Conservation (phyloP, 2,329 filamentous ascomycete genomes). For the Penicillium thymicola region DNA sequence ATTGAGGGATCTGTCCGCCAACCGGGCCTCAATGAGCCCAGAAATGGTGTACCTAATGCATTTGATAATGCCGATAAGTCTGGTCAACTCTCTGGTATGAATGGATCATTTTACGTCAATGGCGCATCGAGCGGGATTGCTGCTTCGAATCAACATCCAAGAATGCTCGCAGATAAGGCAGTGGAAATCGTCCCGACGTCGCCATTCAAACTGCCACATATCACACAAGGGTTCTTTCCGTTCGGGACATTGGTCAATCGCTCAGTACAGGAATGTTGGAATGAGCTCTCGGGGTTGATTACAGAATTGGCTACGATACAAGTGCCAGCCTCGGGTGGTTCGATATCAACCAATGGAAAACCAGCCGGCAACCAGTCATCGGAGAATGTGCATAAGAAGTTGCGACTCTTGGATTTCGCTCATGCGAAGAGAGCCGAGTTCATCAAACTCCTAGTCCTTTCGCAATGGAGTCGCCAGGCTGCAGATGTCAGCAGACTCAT, state of each 20-base stretch:
- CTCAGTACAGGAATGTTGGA: constrained; percentile 78
- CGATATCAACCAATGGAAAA: constrained; percentile 26
- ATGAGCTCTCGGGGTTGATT: constrained; percentile 69
- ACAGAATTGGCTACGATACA: constrained; percentile 67
- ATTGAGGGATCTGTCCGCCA: constrained; percentile 27
- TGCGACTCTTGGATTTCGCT: constrained; percentile 69
- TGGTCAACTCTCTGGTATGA: constrained; percentile 18
- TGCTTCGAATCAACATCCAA: constrained; percentile 11
- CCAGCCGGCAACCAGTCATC: constrained; percentile 35
- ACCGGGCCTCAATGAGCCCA: constrained; percentile 21
- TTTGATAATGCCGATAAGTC: constrained; percentile 15
- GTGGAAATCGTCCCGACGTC: constrained; percentile 3
- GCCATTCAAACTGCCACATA: constrained; percentile 60
- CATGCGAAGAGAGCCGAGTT: constrained; percentile 80
- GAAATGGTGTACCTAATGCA: constrained; percentile 24
- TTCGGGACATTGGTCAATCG: constrained; percentile 72
- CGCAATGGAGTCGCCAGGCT: constrained; percentile 81
- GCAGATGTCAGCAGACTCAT: constrained; percentile 81
- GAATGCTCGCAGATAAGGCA: constrained; percentile 1
- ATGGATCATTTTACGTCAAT: constrained; percentile 28
- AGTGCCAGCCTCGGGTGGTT: constrained; percentile 40
- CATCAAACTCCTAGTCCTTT: constrained; percentile 86
- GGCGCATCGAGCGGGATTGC: constrained; percentile 21
- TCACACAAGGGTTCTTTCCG: constrained; percentile 72
- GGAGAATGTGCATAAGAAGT: constrained; percentile 74